Evolutionary conservation across 177 flowering plant genomes (phyloP), one percentile per base, ranked within the genome.

Genomic region (Vitis hybrid): DNA sequence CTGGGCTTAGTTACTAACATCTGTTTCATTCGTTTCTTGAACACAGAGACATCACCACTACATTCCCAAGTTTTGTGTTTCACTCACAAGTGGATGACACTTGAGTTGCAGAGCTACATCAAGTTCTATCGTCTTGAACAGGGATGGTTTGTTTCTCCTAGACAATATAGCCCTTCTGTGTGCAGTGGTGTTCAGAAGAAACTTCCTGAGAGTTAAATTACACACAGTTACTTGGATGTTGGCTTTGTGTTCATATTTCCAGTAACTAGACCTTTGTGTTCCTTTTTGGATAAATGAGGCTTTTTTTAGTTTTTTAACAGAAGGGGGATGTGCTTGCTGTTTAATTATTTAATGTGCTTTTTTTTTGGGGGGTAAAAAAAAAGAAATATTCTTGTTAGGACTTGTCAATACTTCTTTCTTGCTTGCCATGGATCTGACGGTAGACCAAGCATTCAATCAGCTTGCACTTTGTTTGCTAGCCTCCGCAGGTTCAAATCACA

Each of bases 11-110:
- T 15, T 2, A 20, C 20, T 73, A 20, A 56, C 22, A 20, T 13
- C 31, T 56, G 10, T 64, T 53, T 59, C 26, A 2, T n/a, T 45
- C 59, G 9, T n/a, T 18, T 8, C 60, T 68, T 19, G 55, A 63
- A 39, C 8, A 7, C 77, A 77, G 80, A 55, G 80, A 77, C 69
- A 77, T 77, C 70, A 77, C 80, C 71, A 77, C 77, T 53, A 73
- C 80, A 59, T 77, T 77, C 60, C 80, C 80, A 52, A 73, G 80
- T 59, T 76, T 76, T 62, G 80, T 77, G 70, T 77, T 77, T 64
- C 74, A 77, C 58, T 77, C 80, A 18, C 80, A 74, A 70, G 80
- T 77, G 31, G 77, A 74, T 9, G 77, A 78, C 68, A 68, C 77
- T 31, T 78, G 64, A 67, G 70, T 60, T 70, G 53, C 59, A 12